These are phyloP conservation scores for Tricholoma sp. DNA, from an alignment of 768 basidiomycete genomes.

Conservation along the genomic window DNA sequence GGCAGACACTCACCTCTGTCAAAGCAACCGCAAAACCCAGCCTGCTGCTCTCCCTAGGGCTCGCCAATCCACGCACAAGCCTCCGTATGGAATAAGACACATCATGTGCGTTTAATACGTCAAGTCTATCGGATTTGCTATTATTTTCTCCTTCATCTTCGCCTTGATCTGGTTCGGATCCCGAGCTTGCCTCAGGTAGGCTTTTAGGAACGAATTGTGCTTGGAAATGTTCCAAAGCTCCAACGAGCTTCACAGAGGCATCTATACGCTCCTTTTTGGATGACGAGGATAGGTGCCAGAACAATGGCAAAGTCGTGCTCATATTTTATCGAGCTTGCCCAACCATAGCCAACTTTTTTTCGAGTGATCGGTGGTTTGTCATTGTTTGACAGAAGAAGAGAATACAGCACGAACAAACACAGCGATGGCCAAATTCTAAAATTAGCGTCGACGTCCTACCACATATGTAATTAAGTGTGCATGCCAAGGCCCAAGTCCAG, in stretches of 20 bases:
- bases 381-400: background rate
- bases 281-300: slow-evolving; percentile 88
- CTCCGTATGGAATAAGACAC: slow-evolving; percentile 89
- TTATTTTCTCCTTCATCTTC: slow-evolving; percentile 40
- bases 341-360: slow-evolving; percentile 14
- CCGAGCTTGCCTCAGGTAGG: slow-evolving; percentile 20
- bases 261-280: slow-evolving; percentile 76
- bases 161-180: slow-evolving; percentile 38
- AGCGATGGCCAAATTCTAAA: background rate
- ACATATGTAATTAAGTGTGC: too few species aligned
- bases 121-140: slow-evolving; percentile 44
- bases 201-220: slow-evolving; percentile 48
- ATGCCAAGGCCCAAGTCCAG: too few species aligned
- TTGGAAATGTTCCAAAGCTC: slow-evolving; percentile 84
- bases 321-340: slow-evolving; percentile 30
- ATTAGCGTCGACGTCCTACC: background rate
- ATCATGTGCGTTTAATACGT: slow-evolving; percentile 78
- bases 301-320: slow-evolving; percentile 87
- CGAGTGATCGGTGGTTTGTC: slow-evolving; percentile 11
- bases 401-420: slow-evolving; percentile 7
- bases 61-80: slow-evolving; percentile 83
- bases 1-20: slow-evolving; percentile 65
- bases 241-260: slow-evolving; percentile 81
- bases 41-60: slow-evolving; percentile 88
- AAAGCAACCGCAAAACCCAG: slow-evolving; percentile 95